Evolutionary conservation across 148 eudicot genomes (phyloP).

Genomic region (Heliosperma pusillum): DNA sequence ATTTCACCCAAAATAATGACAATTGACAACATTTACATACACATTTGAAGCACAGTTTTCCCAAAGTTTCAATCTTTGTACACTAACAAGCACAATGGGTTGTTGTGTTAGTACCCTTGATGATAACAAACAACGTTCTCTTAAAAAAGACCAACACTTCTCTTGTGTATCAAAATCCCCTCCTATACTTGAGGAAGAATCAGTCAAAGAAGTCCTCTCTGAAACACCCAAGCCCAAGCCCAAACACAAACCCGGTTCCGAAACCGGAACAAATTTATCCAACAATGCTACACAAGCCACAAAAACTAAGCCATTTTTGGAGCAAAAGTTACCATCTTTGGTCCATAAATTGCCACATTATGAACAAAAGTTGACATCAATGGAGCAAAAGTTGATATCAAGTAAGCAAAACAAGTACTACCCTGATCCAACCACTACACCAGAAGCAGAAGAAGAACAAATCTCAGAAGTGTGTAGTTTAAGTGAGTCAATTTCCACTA

Average conservation of each 20-base stretch:
- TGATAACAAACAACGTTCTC: slow-evolving; percentile 7
- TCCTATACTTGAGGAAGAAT: slow-evolving; percentile 51
- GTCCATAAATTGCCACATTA: neutral
- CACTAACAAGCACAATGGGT: slow-evolving; percentile 37
- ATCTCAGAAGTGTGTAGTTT: slow-evolving; percentile 43
- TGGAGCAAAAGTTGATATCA: slow-evolving; percentile 1
- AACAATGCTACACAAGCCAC: neutral
- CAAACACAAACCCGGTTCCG: slow-evolving; percentile 6
- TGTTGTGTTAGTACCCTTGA: slow-evolving; percentile 51
- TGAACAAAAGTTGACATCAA: neutral
- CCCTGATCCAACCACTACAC: slow-evolving; percentile 15
- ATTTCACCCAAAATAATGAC: neutral
- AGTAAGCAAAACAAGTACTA: neutral
- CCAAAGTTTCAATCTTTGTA: neutral
- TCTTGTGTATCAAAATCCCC: slow-evolving; percentile 29
- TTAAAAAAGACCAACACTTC: neutral
- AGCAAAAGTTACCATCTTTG: slow-evolving; percentile 2
- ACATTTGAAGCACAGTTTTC: neutral
- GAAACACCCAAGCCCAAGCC: slow-evolving; percentile 42
- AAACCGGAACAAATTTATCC: neutral
- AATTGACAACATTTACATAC: neutral
- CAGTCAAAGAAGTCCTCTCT: slow-evolving; percentile 71
- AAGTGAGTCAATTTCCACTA: slow-evolving; percentile 45
- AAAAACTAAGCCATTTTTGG: neutral
- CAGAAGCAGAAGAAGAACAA: slow-evolving; percentile 22